Percentiles rank a stretch among this genome's conserved stretches.
These are phyloP conservation scores for Candida succiphila DNA, from an alignment of 805 yeast species.

Conservation along the genomic window DNA sequence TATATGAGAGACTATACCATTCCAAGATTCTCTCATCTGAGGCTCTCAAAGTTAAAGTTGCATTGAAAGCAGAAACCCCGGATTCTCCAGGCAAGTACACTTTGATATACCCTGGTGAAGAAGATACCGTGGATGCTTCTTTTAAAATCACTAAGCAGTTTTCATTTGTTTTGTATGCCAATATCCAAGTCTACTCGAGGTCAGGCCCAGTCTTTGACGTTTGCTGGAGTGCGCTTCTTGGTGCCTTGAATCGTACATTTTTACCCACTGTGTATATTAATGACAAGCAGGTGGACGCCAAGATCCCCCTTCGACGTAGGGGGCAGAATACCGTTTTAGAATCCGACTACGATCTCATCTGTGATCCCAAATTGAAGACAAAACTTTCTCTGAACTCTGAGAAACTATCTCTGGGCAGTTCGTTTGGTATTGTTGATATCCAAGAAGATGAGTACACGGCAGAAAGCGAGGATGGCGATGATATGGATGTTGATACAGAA, in stretches of 20 bases:
- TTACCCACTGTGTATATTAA: slow-evolving; percentile 65
- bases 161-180: slow-evolving; percentile 57
- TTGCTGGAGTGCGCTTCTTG: slow-evolving; percentile 57
- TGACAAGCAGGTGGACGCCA: slow-evolving; percentile 44
- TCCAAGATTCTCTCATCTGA: slow-evolving; percentile 41
- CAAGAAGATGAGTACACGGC: slow-evolving; percentile 9
- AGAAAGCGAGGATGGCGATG: slow-evolving; percentile 17
- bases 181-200: slow-evolving; percentile 67
- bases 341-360: slow-evolving; percentile 42
- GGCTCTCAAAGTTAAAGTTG: slow-evolving; percentile 45
- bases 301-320: slow-evolving; percentile 9
- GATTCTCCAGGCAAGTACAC: slow-evolving; percentile 38
- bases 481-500: slow-evolving; percentile 18
- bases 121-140: slow-evolving; percentile 14
- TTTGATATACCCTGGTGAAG: slow-evolving; percentile 32
- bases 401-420: slow-evolving; percentile 33
- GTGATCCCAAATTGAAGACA: slow-evolving; percentile 36
- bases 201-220: slow-evolving; percentile 76
- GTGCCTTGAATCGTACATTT: slow-evolving; percentile 47
- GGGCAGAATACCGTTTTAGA: slow-evolving; percentile 31
- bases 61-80: slow-evolving; percentile 34
- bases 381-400: slow-evolving; percentile 29
- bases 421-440: slow-evolving; percentile 49
- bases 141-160: slow-evolving; percentile 34
- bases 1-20: slow-evolving; percentile 51